A percentile compares a stretch with the other conserved stretches of the same genome.
These are phyloP conservation scores for Davidsoniella australis DNA, from an alignment of 2,329 filamentous ascomycete species.

Conservation along the genomic window DNA sequence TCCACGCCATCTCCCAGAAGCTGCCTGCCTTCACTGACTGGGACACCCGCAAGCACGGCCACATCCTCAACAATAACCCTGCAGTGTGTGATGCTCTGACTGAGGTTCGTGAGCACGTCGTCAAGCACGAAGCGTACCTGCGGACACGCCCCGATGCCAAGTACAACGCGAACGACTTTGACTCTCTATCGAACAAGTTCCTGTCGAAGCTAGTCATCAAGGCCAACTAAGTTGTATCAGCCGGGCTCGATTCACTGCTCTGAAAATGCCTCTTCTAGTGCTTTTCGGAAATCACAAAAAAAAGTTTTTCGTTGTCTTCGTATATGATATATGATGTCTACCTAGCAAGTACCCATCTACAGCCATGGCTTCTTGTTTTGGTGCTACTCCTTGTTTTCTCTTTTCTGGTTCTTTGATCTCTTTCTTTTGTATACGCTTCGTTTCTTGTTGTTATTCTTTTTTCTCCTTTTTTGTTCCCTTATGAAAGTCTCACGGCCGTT, in stretches of 20 bases:
- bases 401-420: not conserved
- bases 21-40: conserved; percentile 83
- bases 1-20: conserved; percentile 96
- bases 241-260: not conserved
- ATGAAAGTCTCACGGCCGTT: too few species aligned
- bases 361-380: not conserved
- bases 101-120: conserved; percentile 80
- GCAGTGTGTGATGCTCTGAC: conserved; percentile 94
- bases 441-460: conserved; percentile 15
- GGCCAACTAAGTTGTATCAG: conserved; percentile 45
- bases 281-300: conserved; percentile 14
- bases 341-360: not conserved
- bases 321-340: not conserved
- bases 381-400: conserved; percentile 6
- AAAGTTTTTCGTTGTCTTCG: not conserved
- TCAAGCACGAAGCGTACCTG: conserved; percentile 83
- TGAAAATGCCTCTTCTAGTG: conserved; percentile 13
- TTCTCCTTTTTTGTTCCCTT: conserved; percentile 15
- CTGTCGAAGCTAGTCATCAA: conserved; percentile 90
- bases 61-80: conserved; percentile 75
- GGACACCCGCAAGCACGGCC: conserved; percentile 82
- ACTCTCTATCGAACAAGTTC: conserved; percentile 94
- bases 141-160: conserved; percentile 61
- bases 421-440: conserved; percentile 3
- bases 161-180: conserved; percentile 85